Base-by-base conservation (phyloP, 169 alveolate genomes). In the Plasmodium reichenowi region DNA sequence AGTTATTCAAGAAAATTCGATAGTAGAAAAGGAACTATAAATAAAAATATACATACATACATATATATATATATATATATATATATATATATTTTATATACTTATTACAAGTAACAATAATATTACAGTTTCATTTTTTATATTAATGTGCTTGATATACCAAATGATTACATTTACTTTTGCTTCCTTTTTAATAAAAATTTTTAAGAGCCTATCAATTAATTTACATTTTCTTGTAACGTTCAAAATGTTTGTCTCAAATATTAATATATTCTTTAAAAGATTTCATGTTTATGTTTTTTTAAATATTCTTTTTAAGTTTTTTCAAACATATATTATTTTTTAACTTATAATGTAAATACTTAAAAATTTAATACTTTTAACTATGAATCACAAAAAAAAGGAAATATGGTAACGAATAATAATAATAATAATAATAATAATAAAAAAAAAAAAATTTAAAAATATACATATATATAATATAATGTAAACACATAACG, bases 181-280 rank as follows among this genome's bases (percentile, higher is more conserved):
- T 38, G 9, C 47, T 38, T 38, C 47, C 47, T 38, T 38, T 38
- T 38, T 5, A 38, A 38, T 38, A 38, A 38, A 38, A 0, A 5
- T 38, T 38, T 4, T 38, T 38, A 38, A 38, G 47, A 5, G 9
- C 47, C 47, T 38, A 5, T 38, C 63, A 20, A 32, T 59, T 74
- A 58, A 59, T 74, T 74, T 32, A 15, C 38, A 60, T 74, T 64
- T 78, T 63, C 50, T 76, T 76, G 78, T 76, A 78, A 78, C 58
- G 48, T 76, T 12, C 10, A 66, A 52, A 52, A 43, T 50, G 50
- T 78, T 78, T 78, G 89, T 78, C 50, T 78, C 15, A 22, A 38
- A 75, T n/a, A 43, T 26, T 38, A 64, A 66, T 20, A 68, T 38
- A 64, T 15, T 50, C 67, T 78, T 78, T 64, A 78, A 78, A 66